Conservation (phyloP, 257 asterid genomes). For the Plantago ovata region DNA sequence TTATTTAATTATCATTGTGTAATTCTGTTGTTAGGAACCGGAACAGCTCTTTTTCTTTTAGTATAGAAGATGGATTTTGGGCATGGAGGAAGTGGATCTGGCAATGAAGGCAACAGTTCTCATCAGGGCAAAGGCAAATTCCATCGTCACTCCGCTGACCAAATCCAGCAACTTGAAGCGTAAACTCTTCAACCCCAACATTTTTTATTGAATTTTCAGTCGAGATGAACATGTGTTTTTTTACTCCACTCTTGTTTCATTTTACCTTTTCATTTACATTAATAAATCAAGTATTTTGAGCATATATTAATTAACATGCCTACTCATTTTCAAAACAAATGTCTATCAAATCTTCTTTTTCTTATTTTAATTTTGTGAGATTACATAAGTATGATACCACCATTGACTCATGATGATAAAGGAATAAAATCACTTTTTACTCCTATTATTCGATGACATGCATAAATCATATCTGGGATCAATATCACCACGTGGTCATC, state of each 20-base stretch:
- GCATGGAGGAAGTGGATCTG: constrained; percentile 38
- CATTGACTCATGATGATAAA: too few relatives aligned
- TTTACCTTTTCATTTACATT: constrained; percentile 6
- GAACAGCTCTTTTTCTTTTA: constrained; percentile 12
- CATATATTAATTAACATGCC: not conserved
- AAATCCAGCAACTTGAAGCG: constrained; percentile 67
- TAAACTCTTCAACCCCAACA: constrained; percentile 25
- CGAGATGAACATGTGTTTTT: constrained; percentile 1
- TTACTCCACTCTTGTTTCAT: not conserved
- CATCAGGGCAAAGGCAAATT: constrained; percentile 31
- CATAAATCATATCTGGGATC: not conserved
- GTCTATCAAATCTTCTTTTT: not conserved
- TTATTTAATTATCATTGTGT: constrained; percentile 17
- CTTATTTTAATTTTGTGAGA: not conserved
- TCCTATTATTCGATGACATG: not conserved
- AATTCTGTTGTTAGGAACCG: constrained; percentile 19
- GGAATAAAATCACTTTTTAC: not conserved
- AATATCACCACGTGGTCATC: not conserved
- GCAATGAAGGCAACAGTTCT: constrained; percentile 39
- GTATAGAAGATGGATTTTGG: constrained; percentile 33
- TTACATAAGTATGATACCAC: not conserved
- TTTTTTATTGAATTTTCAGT: not conserved
- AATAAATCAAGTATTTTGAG: not conserved
- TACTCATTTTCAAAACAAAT: not conserved
- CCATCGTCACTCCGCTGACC: constrained; percentile 58